Conservation (phyloP, 2,329 filamentous ascomycete genomes). For the Claviceps paspali region DNA sequence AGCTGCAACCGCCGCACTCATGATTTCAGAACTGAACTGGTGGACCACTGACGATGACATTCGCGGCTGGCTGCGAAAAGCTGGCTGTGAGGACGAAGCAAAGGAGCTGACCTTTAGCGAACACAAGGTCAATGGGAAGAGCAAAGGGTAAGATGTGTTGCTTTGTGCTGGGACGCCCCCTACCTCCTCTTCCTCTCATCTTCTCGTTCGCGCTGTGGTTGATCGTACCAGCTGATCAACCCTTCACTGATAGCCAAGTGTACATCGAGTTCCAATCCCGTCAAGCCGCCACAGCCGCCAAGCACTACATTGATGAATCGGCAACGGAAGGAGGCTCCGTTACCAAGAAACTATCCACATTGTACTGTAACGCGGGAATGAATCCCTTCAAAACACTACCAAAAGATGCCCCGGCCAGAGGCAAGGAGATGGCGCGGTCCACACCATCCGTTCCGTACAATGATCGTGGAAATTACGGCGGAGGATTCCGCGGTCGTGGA, state of each 20-base stretch:
- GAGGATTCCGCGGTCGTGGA: slow-evolving; percentile 38
- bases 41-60: slow-evolving; percentile 95
- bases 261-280: slow-evolving; percentile 75
- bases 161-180: no score
- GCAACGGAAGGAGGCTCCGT: slow-evolving; percentile 33
- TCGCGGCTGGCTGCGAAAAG: slow-evolving; percentile 68
- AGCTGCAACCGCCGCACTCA: slow-evolving; percentile 52
- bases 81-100: slow-evolving; percentile 68
- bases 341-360: slow-evolving; percentile 55
- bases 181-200: no score
- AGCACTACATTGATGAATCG: slow-evolving; percentile 61
- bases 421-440: slow-evolving; percentile 47
- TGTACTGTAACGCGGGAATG: slow-evolving; percentile 58
- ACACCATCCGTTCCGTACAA: slow-evolving; percentile 33
- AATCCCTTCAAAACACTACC: slow-evolving; percentile 88
- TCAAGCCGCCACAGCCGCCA: slow-evolving; percentile 73
- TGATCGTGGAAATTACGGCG: slow-evolving; percentile 28
- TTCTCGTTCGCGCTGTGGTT: no score
- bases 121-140: slow-evolving; percentile 98
- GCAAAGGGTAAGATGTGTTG: slow-evolving; percentile 71
- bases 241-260: slow-evolving; percentile 37
- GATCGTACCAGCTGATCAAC: neutral
- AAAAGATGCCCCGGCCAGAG: slow-evolving; percentile 58
- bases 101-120: slow-evolving; percentile 94
- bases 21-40: slow-evolving; percentile 87